Percentiles rank a stretch among this genome's conserved stretches.
Evolutionary conservation across 805 yeast genomes (phyloP).

Genomic region (Torulaspora gathmanii): DNA sequence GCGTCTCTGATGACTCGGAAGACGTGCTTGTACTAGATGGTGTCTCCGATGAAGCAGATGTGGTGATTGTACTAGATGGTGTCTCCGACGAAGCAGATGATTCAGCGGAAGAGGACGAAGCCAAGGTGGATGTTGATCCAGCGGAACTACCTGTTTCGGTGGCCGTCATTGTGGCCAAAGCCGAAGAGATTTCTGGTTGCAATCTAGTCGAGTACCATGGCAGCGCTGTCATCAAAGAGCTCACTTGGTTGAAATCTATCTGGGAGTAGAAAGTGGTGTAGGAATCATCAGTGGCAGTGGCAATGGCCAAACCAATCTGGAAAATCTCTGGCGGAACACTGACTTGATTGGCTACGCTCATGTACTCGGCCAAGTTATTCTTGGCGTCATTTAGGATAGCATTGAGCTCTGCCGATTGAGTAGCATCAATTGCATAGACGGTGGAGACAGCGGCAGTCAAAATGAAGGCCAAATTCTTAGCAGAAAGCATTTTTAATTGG

Average conservation of each 20-base stretch:
- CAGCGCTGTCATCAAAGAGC: conserved; percentile 31
- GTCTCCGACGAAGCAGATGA: not conserved
- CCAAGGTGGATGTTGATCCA: conserved; percentile 5
- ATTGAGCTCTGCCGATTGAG: conserved; percentile 23
- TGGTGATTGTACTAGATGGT: not conserved
- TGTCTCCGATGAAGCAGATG: conserved; percentile 2
- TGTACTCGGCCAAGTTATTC: conserved; percentile 20
- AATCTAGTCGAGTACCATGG: conserved; percentile 38
- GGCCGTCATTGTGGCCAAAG: conserved; percentile 8
- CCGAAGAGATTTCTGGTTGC: conserved; percentile 19
- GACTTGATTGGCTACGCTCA: conserved; percentile 16
- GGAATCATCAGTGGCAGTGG: conserved; percentile 35
- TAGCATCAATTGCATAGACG: conserved; percentile 16
- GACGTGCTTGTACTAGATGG: not conserved
- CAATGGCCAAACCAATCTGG: conserved; percentile 23
- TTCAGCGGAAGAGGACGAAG: not conserved
- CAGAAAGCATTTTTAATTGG: conserved; percentile 9
- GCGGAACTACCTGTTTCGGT: conserved; percentile 7
- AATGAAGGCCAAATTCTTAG: conserved; percentile 16
- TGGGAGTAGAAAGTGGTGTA: conserved; percentile 33
- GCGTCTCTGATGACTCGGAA: not conserved
- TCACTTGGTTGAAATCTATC: conserved; percentile 32
- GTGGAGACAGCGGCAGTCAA: conserved; percentile 23
- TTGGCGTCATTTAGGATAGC: conserved; percentile 25
- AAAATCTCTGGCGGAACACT: conserved; percentile 24